Evolutionary conservation across 768 basidiomycete species (phyloP), one percentile per base, ranked within the genome.

Genomic region (Rhodotorula graminis): DNA sequence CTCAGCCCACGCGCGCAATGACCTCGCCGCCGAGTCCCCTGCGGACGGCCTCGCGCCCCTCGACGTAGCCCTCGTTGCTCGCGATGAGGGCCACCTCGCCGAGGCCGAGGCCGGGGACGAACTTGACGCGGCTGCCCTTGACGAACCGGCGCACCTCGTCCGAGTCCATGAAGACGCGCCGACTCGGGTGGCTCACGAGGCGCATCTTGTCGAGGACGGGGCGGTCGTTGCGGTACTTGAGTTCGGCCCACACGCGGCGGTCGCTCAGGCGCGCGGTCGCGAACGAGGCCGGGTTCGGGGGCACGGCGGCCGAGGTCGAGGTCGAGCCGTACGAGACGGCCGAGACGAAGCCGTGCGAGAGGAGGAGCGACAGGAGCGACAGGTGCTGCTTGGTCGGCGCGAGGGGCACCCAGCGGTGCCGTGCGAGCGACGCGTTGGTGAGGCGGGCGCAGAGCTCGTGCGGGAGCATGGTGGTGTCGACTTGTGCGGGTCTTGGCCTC

Each of bases 211-310:
- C 84, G 72, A 99, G 84, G 31, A 97, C 92, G 11, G 93, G 91
- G 44, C 86, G 84, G 80, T 96, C 91, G 76, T 92, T 88, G 62
- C 95, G 87, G 83, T 95, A 94, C 82, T 99, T 99, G 75, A 97
- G 87, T 63, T 89, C 87, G 3, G 91, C 91, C 93, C 95, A 96
- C 81, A 98, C 90, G 50, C 93, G 87, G 46, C 85, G 85, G 68
- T 92, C 85, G 2, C 88, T 85, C 44, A 89, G 87, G 72, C 84
- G 83, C 19, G 85, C 88, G 3, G 78, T 73, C 67, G 83, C 77
- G 80, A 93, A 97, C 21, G 83, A 84, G 9, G 78, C 73, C 0
- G 93, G 93, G 27, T 85, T 85, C 3, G 93, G 87, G 0, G 83
- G 82, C 14, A 84, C 81, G 70, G 86, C 81, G 46, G 90, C 90